phyloP scores from a whole-genome alignment of 192 early-diverging fungal species.

The Rhizoclosmatium sp. region DNA sequence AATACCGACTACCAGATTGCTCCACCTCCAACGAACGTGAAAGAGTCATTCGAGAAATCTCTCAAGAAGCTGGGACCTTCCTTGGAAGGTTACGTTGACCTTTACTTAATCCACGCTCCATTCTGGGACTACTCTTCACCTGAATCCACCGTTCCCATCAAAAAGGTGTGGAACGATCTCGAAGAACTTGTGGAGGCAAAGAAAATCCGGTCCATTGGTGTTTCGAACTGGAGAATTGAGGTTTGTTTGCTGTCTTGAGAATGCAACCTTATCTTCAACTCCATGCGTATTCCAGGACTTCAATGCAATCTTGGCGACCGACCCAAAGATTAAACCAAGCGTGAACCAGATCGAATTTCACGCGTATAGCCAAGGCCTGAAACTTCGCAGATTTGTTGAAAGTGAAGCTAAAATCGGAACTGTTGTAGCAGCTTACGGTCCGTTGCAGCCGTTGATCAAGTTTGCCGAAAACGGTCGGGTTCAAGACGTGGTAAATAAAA shows the following conservation, averaged over 20 bases:
- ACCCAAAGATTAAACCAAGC: neutral
- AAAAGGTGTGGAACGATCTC: conserved; percentile 78
- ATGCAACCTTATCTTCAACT: neutral
- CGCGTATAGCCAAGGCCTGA: conserved; percentile 38
- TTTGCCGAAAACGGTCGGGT: conserved; percentile 28
- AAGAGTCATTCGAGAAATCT: conserved; percentile 31
- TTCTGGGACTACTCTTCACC: conserved; percentile 39
- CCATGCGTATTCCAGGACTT: conserved; percentile 8
- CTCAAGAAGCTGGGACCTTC: conserved; percentile 73
- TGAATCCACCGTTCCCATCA: conserved; percentile 39
- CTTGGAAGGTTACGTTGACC: conserved; percentile 69
- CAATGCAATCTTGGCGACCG: conserved; percentile 10
- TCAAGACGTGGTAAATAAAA: neutral
- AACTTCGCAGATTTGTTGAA: neutral
- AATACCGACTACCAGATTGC: conserved; percentile 9
- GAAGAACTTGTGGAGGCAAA: conserved; percentile 69
- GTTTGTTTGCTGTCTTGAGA: conserved; percentile 26
- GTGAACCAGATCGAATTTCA: conserved; percentile 48
- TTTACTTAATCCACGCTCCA: conserved; percentile 86
- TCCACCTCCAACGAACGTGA: conserved; percentile 10
- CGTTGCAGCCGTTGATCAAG: conserved; percentile 48
- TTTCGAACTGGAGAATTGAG: conserved; percentile 71
- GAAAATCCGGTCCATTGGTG: conserved; percentile 80
- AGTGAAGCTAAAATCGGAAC: neutral
- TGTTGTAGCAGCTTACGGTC: conserved; percentile 49